Conservation (phyloP, 2,329 filamentous ascomycete genomes). For the Fusarium odoratissimum region DNA sequence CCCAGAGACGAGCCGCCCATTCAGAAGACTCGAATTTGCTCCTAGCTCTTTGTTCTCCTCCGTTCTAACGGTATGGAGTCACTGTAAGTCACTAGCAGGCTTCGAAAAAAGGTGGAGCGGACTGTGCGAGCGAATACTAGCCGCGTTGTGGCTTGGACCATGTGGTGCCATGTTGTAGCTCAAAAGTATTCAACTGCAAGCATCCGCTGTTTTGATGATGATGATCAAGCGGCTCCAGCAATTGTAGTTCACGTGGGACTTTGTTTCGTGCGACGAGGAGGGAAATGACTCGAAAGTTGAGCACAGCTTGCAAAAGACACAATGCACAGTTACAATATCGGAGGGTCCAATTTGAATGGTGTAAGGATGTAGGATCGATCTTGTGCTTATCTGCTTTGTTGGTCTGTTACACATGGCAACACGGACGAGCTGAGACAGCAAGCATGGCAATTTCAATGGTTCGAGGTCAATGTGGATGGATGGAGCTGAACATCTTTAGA, state of each 20-base stretch:
- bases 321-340: slow-evolving; percentile 2
- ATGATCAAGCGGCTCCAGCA: slow-evolving; percentile 3
- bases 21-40: slow-evolving; percentile 19
- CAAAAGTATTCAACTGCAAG: slow-evolving; percentile 1
- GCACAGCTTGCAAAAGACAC: slow-evolving; percentile 1
- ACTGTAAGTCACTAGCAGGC: not conserved
- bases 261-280: slow-evolving; percentile 22
- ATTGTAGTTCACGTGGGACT: not conserved
- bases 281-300: slow-evolving; percentile 27
- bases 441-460: slow-evolving; percentile 8
- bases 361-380: slow-evolving; percentile 21
- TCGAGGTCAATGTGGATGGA: not conserved
- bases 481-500: slow-evolving; percentile 2
- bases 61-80: not conserved
- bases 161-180: slow-evolving; percentile 34
- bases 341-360: slow-evolving; percentile 3
- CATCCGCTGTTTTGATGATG: slow-evolving; percentile 9
- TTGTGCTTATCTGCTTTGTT: slow-evolving; percentile 28
- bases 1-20: slow-evolving; percentile 16
- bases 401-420: slow-evolving; percentile 17
- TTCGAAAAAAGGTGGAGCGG: not conserved
- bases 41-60: not conserved
- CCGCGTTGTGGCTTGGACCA: slow-evolving; percentile 15
- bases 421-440: slow-evolving; percentile 25
- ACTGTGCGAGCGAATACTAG: slow-evolving; percentile 19